Evolutionary conservation across 2,329 filamentous ascomycete genomes (phyloP).

Genomic region (Trichoderma guizhouense): DNA sequence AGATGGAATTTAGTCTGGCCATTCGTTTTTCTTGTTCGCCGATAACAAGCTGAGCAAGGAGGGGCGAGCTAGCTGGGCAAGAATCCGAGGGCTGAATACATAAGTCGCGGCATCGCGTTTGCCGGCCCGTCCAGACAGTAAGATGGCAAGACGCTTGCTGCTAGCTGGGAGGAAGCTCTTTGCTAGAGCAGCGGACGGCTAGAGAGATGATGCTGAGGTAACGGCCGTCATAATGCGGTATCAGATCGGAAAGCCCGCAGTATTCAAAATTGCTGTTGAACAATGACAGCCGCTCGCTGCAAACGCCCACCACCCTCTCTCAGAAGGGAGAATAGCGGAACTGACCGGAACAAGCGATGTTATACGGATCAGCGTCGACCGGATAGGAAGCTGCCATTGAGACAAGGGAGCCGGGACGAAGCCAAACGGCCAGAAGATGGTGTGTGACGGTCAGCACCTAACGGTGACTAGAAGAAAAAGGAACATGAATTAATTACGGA

Average conservation of each 20-base stretch:
- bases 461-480: background rate
- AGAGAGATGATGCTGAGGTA: background rate
- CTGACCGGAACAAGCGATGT: slow-evolving; percentile 1
- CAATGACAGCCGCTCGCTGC: background rate
- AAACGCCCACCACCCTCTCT: background rate
- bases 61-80: background rate
- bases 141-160: background rate
- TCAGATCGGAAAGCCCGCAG: background rate
- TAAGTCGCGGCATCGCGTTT: background rate
- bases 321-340: background rate
- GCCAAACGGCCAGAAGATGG: background rate
- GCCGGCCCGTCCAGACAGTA: background rate
- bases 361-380: slow-evolving; percentile 2
- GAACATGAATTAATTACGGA: slow-evolving; percentile 1
- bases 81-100: background rate
- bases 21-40: slow-evolving; percentile 8
- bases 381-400: slow-evolving; percentile 13
- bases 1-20: slow-evolving; percentile 2
- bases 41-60: background rate
- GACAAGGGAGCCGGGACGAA: slow-evolving; percentile 3
- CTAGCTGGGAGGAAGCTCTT: background rate
- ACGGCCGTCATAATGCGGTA: background rate
- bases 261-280: background rate
- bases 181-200: background rate
- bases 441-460: slow-evolving; percentile 8